Evolutionary conservation across 2,329 filamentous ascomycete species (phyloP), one percentile per base, ranked within the genome.

Genomic region (Penicillium digitatum): DNA sequence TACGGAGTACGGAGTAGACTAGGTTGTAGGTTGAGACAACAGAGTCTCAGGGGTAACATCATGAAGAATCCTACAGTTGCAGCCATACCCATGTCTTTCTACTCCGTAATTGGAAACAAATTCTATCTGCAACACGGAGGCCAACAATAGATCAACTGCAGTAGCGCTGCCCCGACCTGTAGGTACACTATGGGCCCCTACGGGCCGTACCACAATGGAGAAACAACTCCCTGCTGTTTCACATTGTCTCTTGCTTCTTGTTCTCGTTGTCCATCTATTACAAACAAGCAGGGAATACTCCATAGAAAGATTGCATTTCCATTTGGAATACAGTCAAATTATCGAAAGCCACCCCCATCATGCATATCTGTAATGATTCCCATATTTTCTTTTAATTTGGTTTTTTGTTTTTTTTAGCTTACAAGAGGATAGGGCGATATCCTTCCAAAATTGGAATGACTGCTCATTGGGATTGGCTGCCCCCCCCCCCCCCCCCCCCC

Each of bases 121-220:
- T 26, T 52, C 42, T 40, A 14, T 26, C 26, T 42, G 54, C 50
- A 35, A 31, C 47, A 44, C 14, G n/a, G 26, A 11, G 50, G 12
- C 14, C 18, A 16, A 37, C 16, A 34, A 53, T 38, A 32, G 32
- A 26, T 24, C 29, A 38, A 44, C 18, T 60, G 55, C 50, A 60
- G 59, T 53, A 58, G 58, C 50, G 49, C 48, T 60, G 50, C 48
- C 20, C 32, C 47, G 32, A 37, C 38, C 40, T 29, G 35, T 46
- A 44, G 50, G 40, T 22, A 54, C 46, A 52, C 35, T 37, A 47
- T 50, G 40, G 43, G 31, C 45, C 54, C 51, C 40, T n/a, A 29
- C 59, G 61, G 57, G 56, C 62, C 62, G 59, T 56, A 38, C 61
- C 61, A 58, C 31, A 45, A 56, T 54, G 59, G 53, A 51, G 57